Evolutionary conservation across 2,329 filamentous ascomycete species (phyloP), one percentile per base, ranked within the genome.

Genomic region (Aureobasidium sp.): DNA sequence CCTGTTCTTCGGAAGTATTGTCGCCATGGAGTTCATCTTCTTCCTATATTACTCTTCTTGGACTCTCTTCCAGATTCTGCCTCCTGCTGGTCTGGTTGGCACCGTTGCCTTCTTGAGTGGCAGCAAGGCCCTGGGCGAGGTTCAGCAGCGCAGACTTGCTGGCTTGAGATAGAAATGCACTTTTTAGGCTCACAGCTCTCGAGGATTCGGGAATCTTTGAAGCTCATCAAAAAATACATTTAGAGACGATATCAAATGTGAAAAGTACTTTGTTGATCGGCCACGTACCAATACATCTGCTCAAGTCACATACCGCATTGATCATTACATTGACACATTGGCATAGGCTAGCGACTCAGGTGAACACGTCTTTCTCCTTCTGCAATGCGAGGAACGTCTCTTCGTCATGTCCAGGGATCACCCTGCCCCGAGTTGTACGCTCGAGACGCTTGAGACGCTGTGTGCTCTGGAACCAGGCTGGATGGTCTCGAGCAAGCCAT

Each of bases 31-130:
- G 75, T 89, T 84, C 17, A 86, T 96, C 62, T 97, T 99, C 77
- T 93, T 94, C 79, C 77, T 96, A 67, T 99, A 99, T 82, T 97
- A 97, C 77, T 88, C 84, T 59, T 85, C 78, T 71, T 97, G 93
- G 92, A 96, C 87, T 71, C 80, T 99, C 49, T 96, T 97, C 81
- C 88, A 96, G 79, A 85, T 85, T 15, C 80, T 99, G 54, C 92
- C 91, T 5, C 86, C 85, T 29, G 85, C 88, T 60, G 80, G 80
- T 37, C 76, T 86, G 47, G 83, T 94, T 33, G 85, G 86, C 17
- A 76, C 82, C 29, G 83, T 91, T 60, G 85, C 90, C 12, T 90
- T 96, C 72, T 75, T 97, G 65, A 96, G 90, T 72, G 94, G 94
- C 62, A 91, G 88, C 72, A 87, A 91, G 74, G 94, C 94, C 5